phyloP scores from a whole-genome alignment of 1,284 basidiomycete species.

The Xerocomus amazonicus region DNA sequence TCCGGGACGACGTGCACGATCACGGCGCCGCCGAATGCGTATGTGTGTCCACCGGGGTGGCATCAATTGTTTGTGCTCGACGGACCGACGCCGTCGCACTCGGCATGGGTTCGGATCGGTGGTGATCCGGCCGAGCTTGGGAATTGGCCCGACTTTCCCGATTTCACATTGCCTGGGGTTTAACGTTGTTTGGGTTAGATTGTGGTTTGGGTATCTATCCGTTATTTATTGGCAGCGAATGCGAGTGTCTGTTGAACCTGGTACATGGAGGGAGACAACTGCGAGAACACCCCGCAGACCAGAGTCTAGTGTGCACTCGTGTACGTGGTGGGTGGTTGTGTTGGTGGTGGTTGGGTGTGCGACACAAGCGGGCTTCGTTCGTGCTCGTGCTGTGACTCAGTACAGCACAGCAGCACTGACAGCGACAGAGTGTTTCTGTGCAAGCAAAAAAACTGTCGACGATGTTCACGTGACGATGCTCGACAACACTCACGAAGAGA shows the following conservation, averaged over 20 bases:
- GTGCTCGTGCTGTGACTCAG: slow-evolving; percentile 2
- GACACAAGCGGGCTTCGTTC: slow-evolving; percentile 26
- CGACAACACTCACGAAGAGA: slow-evolving; percentile 18
- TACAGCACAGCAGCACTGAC: slow-evolving; percentile 15
- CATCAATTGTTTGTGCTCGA: slow-evolving; percentile 68
- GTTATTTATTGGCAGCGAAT: too few species aligned
- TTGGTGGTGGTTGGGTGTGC: slow-evolving; percentile 18
- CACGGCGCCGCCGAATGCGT: slow-evolving; percentile 63
- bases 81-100: slow-evolving; percentile 69
- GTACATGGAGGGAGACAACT: too few species aligned
- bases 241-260: too few species aligned
- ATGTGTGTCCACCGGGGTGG: slow-evolving; percentile 74
- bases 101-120: slow-evolving; percentile 69
- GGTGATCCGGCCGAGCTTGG: slow-evolving; percentile 65
- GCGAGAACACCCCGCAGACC: too few species aligned
- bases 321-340: slow-evolving; percentile 30
- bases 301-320: not conserved
- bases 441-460: slow-evolving; percentile 4
- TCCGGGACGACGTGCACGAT: slow-evolving; percentile 59
- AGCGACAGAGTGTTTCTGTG: slow-evolving; percentile 26
- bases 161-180: slow-evolving; percentile 58
- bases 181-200: not conserved
- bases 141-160: slow-evolving; percentile 63
- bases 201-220: too few species aligned
- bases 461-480: too few species aligned